These are phyloP conservation scores for Endoconidiophora polonica DNA, from an alignment of 2,329 filamentous ascomycete genomes.

Conservation along the genomic window DNA sequence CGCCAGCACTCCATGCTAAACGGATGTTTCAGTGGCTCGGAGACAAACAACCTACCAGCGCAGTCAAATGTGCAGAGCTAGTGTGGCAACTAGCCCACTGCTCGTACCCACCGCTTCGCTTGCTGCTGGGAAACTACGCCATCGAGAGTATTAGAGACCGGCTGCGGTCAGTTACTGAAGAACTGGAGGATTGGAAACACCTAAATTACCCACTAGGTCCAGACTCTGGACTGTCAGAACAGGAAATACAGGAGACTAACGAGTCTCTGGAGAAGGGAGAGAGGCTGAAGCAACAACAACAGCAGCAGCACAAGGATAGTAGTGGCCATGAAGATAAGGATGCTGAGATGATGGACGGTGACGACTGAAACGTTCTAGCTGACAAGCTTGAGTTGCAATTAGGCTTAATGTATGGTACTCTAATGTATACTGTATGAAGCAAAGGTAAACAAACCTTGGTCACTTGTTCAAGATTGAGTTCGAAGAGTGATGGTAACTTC, in stretches of 20 bases:
- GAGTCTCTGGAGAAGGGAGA: not conserved
- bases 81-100: constrained; percentile 93
- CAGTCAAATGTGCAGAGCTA: constrained; percentile 80
- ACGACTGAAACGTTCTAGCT: not conserved
- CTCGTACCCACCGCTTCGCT: constrained; percentile 71
- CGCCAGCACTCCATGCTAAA: constrained; percentile 74
- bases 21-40: constrained; percentile 90
- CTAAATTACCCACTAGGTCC: constrained; percentile 37
- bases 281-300: not conserved
- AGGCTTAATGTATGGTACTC: no score
- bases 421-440: no score
- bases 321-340: constrained; percentile 2
- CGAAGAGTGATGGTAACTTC: no score
- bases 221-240: constrained; percentile 10
- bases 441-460: no score
- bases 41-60: constrained; percentile 80
- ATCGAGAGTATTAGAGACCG: constrained; percentile 91
- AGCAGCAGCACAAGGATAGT: constrained; percentile 4
- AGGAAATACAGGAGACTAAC: constrained; percentile 9
- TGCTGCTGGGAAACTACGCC: constrained; percentile 83
- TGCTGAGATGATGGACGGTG: constrained; percentile 9
- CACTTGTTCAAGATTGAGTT: no score
- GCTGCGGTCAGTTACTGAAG: constrained; percentile 78
- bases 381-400: no score
- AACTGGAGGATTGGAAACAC: constrained; percentile 87